Evolutionary conservation across 208 protist species (phyloP).

Genomic region (Phytomonas sp.): DNA sequence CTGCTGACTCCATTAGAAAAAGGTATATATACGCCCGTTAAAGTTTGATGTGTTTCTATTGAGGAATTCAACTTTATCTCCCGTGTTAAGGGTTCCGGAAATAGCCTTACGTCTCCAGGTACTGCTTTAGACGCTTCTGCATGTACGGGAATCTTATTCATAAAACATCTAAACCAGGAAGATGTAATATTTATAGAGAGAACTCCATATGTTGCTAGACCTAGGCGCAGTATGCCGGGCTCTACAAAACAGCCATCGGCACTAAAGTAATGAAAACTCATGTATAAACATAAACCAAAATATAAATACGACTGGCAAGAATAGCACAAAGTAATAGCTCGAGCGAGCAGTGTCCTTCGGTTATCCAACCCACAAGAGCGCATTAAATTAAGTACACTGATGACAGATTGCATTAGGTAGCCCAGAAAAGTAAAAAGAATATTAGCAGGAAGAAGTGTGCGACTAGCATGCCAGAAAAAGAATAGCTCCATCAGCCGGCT

Average conservation of each 20-base stretch:
- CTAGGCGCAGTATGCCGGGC: neutral
- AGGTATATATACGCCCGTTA: neutral
- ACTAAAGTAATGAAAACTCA: neutral
- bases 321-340: slow-evolving; percentile 34
- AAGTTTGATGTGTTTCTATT: neutral
- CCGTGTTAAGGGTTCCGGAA: neutral
- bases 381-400: slow-evolving; percentile 87
- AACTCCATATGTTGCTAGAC: neutral
- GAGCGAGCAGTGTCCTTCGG: slow-evolving; percentile 30
- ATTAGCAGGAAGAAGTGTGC: slow-evolving; percentile 28
- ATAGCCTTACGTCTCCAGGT: neutral
- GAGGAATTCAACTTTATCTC: neutral
- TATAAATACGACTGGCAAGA: neutral
- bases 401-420: slow-evolving; percentile 81
- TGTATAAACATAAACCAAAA: neutral
- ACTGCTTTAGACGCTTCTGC: neutral
- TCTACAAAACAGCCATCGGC: neutral
- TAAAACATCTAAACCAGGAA: neutral
- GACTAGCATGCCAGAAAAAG: slow-evolving; percentile 76
- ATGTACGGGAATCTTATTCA: neutral
- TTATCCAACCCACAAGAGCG: slow-evolving; percentile 31
- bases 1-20: neutral
- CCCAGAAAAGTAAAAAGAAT: slow-evolving; percentile 86
- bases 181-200: neutral
- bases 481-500: slow-evolving; percentile 79